Evolutionary conservation across 2,329 filamentous ascomycete genomes (phyloP).

Genomic region (Sporothrix brasiliensis): DNA sequence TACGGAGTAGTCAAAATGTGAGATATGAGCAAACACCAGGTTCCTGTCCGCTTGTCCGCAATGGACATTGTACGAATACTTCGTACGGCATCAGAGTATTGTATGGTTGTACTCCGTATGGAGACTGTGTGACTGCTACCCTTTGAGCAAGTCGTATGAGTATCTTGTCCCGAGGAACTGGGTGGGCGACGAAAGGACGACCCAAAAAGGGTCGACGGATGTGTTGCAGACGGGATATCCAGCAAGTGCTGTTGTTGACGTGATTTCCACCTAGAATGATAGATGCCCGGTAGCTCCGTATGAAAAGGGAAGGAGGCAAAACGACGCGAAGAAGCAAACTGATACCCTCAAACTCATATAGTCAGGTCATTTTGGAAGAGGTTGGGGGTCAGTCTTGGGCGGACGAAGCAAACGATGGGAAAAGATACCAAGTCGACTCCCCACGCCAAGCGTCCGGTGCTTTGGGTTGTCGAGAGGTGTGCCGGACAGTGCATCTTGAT

Average conservation of each 20-base stretch:
- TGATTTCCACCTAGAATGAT: not conserved
- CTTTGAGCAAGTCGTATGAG: slow-evolving; percentile 3
- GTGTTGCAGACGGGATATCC: not conserved
- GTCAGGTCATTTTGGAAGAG: not conserved
- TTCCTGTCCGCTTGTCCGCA: not conserved
- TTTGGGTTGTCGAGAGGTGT: not conserved
- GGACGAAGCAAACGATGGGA: not conserved
- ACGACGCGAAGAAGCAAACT: not conserved
- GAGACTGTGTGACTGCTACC: not conserved
- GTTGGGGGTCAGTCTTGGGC: not conserved
- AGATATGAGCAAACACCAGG: no score
- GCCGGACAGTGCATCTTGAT: not conserved
- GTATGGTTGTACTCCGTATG: slow-evolving; percentile 22
- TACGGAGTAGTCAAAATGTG: no score
- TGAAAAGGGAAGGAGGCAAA: slow-evolving; percentile 17
- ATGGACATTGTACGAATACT: not conserved
- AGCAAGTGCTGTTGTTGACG: not conserved
- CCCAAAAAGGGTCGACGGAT: not conserved
- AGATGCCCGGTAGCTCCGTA: not conserved
- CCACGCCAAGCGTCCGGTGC: slow-evolving; percentile 8
- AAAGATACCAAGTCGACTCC: not conserved
- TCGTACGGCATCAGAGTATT: not conserved
- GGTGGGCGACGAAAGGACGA: not conserved
- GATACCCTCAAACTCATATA: not conserved
- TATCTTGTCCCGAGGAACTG: not conserved